Evolutionary conservation across 2,329 filamentous ascomycete genomes (phyloP), one percentile per base, ranked within the genome.

Genomic region (Didymella pomorum): DNA sequence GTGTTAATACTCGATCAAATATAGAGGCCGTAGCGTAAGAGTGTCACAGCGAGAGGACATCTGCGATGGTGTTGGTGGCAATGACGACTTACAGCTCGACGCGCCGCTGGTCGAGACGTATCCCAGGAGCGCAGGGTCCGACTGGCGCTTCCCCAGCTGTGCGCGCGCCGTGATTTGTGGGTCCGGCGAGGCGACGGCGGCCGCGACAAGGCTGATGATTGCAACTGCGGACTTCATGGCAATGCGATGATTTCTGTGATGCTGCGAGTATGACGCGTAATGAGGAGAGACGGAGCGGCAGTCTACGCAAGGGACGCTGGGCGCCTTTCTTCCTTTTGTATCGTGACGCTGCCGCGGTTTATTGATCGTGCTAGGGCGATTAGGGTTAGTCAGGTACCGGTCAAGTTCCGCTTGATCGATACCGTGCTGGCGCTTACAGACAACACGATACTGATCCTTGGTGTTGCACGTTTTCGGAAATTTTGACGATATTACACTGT

Each of bases 91-190:
- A 71, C 67, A 65, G 14, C 57, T 48, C 25, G 61, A 58, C 39
- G 63, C 62, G 52, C 64, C 67, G 37, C 59, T 61, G 9, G 49
- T 46, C 37, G 55, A 60, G 25, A 71, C 51, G 43, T 57, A 71
- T 14, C 68, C 68, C 45, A 71, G 55, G 25, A 67, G 44, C 25
- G 67, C 62, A 23, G 66, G 63, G 61, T 70, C 51, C 51, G 46
- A 28, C 54, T 68, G 67, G 37, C 66, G 61, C 25, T 53, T 52
- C 28, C 58, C 56, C 45, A 71, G 62, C 52, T 65, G 52, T 49
- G 65, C 60, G 14, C 53, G 61, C 28, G 66, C 60, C 16, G 69
- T 71, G 35, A 70, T 63, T 28, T 63, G 61, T 52, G 68, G 60
- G 44, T 63, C 66, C 33, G 61, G 55, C 25, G 56, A 50, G 18